Evolutionary conservation across 78 protist genomes (phyloP).

Genomic region (Planoprotostelium fungivorum): DNA sequence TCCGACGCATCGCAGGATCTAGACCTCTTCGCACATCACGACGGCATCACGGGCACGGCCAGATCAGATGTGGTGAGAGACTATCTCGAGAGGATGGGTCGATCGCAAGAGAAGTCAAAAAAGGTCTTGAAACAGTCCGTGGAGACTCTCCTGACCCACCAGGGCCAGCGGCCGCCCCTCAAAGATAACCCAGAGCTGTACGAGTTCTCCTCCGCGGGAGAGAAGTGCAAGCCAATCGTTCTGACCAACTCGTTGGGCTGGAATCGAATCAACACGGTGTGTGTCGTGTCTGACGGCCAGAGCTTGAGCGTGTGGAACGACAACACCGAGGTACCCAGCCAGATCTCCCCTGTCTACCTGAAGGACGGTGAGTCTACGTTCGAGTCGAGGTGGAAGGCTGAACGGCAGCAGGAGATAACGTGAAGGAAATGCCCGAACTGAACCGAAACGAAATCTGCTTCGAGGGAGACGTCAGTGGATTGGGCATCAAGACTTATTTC

Average conservation of each 20-base stretch:
- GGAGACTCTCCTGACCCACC: constrained; percentile 8
- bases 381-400: too few species aligned
- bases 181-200: background rate
- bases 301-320: background rate
- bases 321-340: background rate
- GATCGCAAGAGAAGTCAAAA: constrained; percentile 8
- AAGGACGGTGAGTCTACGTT: background rate
- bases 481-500: background rate
- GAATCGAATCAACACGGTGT: background rate
- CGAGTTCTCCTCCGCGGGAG: background rate
- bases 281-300: background rate
- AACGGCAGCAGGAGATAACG: too few species aligned
- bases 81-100: constrained; percentile 3
- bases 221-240: background rate
- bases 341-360: background rate
- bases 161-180: background rate
- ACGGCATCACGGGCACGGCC: constrained; percentile 71
- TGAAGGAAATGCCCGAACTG: background rate
- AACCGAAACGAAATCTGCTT: background rate
- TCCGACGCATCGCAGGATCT: background rate
- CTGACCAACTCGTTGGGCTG: background rate
- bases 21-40: constrained; percentile 61
- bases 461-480: background rate
- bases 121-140: constrained; percentile 15
- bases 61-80: constrained; percentile 41